Evolutionary conservation across 495 filamentous ascomycete genomes (phyloP), one percentile per base, ranked within the genome.

Genomic region (Penicillium atrosanguineum): DNA sequence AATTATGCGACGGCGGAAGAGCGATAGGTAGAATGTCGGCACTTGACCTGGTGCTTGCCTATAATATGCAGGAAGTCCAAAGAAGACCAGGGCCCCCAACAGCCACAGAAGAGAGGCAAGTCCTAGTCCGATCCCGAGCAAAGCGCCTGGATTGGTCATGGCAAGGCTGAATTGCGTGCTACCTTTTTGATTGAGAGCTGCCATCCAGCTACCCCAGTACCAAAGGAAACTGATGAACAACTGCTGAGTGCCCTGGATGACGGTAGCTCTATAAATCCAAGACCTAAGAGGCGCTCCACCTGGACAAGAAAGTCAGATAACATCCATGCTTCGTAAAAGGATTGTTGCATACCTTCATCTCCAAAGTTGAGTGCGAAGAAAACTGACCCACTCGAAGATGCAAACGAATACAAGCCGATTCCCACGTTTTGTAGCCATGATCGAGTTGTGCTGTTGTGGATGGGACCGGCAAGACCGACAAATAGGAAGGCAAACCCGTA

Each of bases 401-500:
- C 75, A 4, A 68, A 64, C 19, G 76, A 74, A 47, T 79, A 79
- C 15, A 69, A 57, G 29, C 72, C 75, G 21, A 65, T 74, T 36
- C 67, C 76, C 20, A 79, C 60, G 44, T 79, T 79, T 31, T 78
- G 74, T 37, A 78, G 68, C 75, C 75, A 78, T 20, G 65, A 77
- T 14, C 78, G 71, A 4, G 61, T 70, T 56, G 72, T 69, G 0
- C 55, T 47, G 56, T 74, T 64, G 14, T 25, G n/a, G 34, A 73
- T 67, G 47, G 79, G 81, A 16, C 84, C 83, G 8, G 84, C 80
- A 14, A 86, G 66, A 6, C 85, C 86, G 29, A 89, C 78, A 8
- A 88, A 61, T 40, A 87, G 71, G 70, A 89, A 88, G 15, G 84
- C 84, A 4, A 82, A 44, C 19, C 81, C 85, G 49, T 85, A 89